A percentile compares a stretch with the other conserved stretches of the same genome.
Evolutionary conservation across 805 yeast genomes (phyloP).

Genomic region (Candida nemodendra): DNA sequence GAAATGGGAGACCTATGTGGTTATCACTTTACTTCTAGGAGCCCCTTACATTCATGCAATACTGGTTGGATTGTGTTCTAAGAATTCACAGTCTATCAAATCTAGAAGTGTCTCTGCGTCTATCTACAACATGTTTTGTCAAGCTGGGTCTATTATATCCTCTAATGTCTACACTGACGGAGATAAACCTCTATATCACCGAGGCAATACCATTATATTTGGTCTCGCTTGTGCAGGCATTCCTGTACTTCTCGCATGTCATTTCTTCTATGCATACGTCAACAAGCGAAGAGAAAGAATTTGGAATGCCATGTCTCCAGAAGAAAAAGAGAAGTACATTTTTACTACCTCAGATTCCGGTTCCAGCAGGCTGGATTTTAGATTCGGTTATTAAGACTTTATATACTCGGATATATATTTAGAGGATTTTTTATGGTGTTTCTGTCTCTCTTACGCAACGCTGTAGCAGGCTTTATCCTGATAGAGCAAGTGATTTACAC

Average conservation of each 20-base stretch:
- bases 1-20: constrained; percentile 28
- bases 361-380: constrained; percentile 52
- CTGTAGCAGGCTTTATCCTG: too few relatives aligned
- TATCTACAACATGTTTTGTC: constrained; percentile 62
- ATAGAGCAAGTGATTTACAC: too few relatives aligned
- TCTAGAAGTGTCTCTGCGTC: constrained; percentile 66
- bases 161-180: constrained; percentile 55
- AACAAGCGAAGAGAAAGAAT: constrained; percentile 42
- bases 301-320: constrained; percentile 52
- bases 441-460: too few relatives aligned
- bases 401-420: background rate
- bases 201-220: constrained; percentile 50
- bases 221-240: constrained; percentile 33
- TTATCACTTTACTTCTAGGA: constrained; percentile 33
- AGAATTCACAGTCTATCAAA: constrained; percentile 62
- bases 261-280: constrained; percentile 39
- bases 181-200: constrained; percentile 59
- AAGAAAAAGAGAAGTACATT: constrained; percentile 50
- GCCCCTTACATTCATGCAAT: constrained; percentile 54
- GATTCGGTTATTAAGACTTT: constrained; percentile 18
- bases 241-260: constrained; percentile 30
- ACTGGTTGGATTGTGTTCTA: constrained; percentile 58
- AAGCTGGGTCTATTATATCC: constrained; percentile 52
- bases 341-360: constrained; percentile 50
- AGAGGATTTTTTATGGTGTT: too few relatives aligned